These are phyloP conservation scores for Fragilaria crotonensis DNA, from an alignment of 108 stramenopile genomes.

Conservation along the genomic window DNA sequence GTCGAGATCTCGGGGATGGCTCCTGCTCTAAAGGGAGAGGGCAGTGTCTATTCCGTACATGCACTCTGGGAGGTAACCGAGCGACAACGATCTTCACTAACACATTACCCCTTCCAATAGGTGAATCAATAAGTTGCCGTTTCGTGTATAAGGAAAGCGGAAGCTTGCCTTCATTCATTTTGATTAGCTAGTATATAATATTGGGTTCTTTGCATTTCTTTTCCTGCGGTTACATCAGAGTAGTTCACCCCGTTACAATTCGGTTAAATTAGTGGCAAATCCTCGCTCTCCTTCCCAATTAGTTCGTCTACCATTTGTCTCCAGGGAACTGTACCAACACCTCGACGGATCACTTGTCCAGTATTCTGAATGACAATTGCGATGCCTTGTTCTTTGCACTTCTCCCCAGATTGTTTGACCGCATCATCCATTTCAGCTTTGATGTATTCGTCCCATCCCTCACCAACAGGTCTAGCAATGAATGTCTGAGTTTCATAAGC, in stretches of 20 bases:
- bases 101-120: no score
- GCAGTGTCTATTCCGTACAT: no score
- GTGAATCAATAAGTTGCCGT: no score
- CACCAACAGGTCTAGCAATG: conserved; percentile 56
- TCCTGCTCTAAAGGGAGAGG: conserved; percentile 40
- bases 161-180: no score
- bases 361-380: conserved; percentile 67
- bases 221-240: no score
- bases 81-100: no score
- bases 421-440: conserved; percentile 59
- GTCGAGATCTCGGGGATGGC: conserved; percentile 11
- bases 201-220: no score
- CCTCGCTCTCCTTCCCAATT: not conserved
- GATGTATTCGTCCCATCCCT: conserved; percentile 70
- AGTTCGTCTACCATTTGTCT: conserved; percentile 74
- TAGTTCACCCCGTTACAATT: no score
- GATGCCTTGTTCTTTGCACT: conserved; percentile 59
- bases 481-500: conserved; percentile 75
- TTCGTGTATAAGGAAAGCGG: no score
- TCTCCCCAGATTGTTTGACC: conserved; percentile 60
- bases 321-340: conserved; percentile 79
- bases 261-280: not conserved
- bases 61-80: conserved; percentile 35
- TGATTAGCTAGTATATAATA: no score
- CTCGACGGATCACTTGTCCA: conserved; percentile 67